Conservation (phyloP, 495 filamentous ascomycete genomes). For the Filosporella fistucella region DNA sequence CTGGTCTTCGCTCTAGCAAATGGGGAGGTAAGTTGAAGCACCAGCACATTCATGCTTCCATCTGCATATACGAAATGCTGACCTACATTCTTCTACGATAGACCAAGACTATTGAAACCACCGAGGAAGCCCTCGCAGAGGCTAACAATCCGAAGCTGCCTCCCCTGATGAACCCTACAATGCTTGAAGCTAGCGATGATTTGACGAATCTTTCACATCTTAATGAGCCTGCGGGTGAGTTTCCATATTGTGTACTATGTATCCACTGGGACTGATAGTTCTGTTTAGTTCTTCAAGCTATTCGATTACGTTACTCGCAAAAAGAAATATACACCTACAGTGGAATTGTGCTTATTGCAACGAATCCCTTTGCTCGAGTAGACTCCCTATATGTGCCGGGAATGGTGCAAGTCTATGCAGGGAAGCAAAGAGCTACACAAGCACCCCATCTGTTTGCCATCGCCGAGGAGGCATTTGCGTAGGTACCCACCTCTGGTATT, state of each 20-base stretch:
- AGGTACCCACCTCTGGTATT: conserved; percentile 32
- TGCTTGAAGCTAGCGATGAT: conserved; percentile 98
- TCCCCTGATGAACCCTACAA: conserved; percentile 95
- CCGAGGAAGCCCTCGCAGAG: conserved; percentile 68
- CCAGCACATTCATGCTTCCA: conserved; percentile 19
- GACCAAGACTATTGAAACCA: conserved; percentile 79
- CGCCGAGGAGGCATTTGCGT: conserved; percentile 98
- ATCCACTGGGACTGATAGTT: conserved; percentile 8
- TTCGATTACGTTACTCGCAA: conserved; percentile 94
- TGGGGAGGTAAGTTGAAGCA: conserved; percentile 66
- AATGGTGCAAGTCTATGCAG: conserved; percentile 98
- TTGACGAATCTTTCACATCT: conserved; percentile 96
- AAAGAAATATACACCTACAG: conserved; percentile 99
- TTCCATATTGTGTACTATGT: not conserved
- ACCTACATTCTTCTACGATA: conserved; percentile 27
- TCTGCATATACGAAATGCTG: not conserved
- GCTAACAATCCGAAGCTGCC: conserved; percentile 72
- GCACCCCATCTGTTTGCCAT: conserved; percentile 98
- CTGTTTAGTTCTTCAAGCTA: conserved; percentile 83
- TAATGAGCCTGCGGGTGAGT: conserved; percentile 94
- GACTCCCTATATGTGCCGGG: conserved; percentile 98
- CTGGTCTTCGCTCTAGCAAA: conserved; percentile 84
- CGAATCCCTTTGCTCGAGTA: conserved; percentile 96
- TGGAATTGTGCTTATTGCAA: conserved; percentile 97
- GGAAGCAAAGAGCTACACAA: conserved; percentile 92